Percentiles rank a stretch among this genome's conserved stretches.
Evolutionary conservation across 23 red algal genomes (phyloP).

Genomic region (Gracilaria gracilis): DNA sequence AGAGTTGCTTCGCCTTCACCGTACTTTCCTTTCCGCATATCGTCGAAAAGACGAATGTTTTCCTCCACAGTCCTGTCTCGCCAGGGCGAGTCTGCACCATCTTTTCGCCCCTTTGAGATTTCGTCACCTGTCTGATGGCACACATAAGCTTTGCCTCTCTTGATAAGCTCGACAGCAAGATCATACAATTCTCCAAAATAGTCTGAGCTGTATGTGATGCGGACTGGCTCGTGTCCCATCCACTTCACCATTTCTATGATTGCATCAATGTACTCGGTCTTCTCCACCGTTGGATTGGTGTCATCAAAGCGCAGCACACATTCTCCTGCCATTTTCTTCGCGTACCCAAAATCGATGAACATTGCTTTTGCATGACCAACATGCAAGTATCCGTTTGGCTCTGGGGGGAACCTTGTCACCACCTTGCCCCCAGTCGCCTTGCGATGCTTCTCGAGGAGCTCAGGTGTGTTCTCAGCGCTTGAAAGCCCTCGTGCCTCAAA

Average conservation of each 20-base stretch:
- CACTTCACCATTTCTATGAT: slow-evolving; percentile 95
- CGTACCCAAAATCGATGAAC: slow-evolving; percentile 99
- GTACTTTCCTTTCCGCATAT: slow-evolving; percentile 93
- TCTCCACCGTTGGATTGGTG: slow-evolving; percentile 97
- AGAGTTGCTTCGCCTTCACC: slow-evolving; percentile 91
- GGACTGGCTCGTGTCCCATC: slow-evolving; percentile 91
- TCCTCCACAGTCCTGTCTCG: slow-evolving; percentile 89
- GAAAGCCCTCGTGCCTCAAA: slow-evolving; percentile 88
- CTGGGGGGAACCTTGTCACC: slow-evolving; percentile 93
- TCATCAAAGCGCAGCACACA: slow-evolving; percentile 98
- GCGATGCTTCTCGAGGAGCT: slow-evolving; percentile 79
- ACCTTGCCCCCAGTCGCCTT: slow-evolving; percentile 72
- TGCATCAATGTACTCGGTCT: slow-evolving; percentile 85
- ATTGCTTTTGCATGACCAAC: slow-evolving; percentile 98
- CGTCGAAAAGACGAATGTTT: slow-evolving; percentile 85
- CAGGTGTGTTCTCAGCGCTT: slow-evolving; percentile 87
- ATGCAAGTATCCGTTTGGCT: slow-evolving; percentile 98
- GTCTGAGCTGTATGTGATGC: slow-evolving; percentile 95
- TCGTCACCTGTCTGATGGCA: slow-evolving; percentile 95
- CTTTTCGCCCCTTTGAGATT: slow-evolving; percentile 83
- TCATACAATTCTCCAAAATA: slow-evolving; percentile 96
- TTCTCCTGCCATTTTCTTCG: slow-evolving; percentile 81
- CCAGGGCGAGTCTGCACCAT: slow-evolving; percentile 84
- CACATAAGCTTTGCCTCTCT: slow-evolving; percentile 91
- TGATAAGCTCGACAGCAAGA: slow-evolving; percentile 90